phyloP scores from a whole-genome alignment of 805 yeast genomes.

The Wickerhamiella spandovensis region DNA sequence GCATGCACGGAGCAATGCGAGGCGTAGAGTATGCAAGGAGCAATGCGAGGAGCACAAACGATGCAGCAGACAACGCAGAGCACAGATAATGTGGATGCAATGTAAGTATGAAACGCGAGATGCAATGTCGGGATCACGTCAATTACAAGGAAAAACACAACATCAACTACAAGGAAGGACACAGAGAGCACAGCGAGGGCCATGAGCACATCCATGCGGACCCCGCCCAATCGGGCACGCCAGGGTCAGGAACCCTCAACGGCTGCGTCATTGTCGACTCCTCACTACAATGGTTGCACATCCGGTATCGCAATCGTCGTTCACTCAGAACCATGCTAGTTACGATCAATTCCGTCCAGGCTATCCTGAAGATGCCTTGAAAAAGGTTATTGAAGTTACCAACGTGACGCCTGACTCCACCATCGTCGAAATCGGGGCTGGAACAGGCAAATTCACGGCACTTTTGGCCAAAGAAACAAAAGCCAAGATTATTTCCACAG shows the following conservation, averaged over 20 bases:
- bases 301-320: conserved; percentile 34
- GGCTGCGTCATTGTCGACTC: neutral
- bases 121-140: too few species aligned
- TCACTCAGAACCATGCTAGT: conserved; percentile 36
- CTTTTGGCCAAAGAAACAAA: conserved; percentile 29
- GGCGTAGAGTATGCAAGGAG: neutral
- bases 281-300: conserved; percentile 15
- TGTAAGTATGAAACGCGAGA: too few species aligned
- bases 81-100: too few species aligned
- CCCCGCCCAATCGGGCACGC: neutral
- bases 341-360: conserved; percentile 44
- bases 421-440: conserved; percentile 41
- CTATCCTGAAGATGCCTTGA: conserved; percentile 32
- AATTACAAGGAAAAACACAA: too few species aligned
- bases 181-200: too few species aligned
- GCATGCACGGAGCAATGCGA: neutral
- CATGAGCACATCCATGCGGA: too few species aligned
- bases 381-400: conserved; percentile 30
- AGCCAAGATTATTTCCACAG: conserved; percentile 33
- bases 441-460: conserved; percentile 51
- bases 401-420: conserved; percentile 23
- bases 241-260: neutral
- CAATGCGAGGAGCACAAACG: too few species aligned
- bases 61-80: too few species aligned
- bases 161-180: too few species aligned